These are phyloP conservation scores for Tetraselmis chui DNA, from an alignment of 139 green algal species.

Conservation along the genomic window DNA sequence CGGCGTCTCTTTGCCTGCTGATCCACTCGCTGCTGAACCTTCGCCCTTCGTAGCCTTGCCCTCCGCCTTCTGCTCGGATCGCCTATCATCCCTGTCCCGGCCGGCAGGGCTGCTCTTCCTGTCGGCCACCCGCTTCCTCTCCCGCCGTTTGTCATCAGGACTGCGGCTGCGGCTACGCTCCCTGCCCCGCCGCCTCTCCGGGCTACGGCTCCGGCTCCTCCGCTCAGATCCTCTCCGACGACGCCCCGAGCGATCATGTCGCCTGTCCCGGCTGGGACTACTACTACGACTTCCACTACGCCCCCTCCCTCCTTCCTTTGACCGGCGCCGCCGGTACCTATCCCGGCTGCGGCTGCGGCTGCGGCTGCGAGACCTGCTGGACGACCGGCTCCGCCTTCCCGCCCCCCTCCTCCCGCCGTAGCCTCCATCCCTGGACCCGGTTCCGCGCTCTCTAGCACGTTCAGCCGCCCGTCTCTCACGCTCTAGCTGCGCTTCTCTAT, in stretches of 20 bases:
- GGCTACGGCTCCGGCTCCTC: not conserved
- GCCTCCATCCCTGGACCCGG: not conserved
- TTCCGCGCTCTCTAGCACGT: not conserved
- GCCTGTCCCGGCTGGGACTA: not conserved
- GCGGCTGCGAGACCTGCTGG: not conserved
- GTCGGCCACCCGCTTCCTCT: not conserved
- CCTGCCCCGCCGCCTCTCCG: not conserved
- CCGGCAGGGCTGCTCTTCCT: not conserved
- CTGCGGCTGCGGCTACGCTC: slow-evolving; percentile 13
- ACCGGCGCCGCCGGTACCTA: not conserved
- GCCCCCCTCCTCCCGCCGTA: not conserved
- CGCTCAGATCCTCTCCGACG: too few relatives aligned
- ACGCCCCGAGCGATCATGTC: too few relatives aligned
- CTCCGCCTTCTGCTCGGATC: too few relatives aligned
- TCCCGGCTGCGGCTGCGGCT: not conserved
- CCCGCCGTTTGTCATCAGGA: not conserved
- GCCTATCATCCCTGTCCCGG: too few relatives aligned
- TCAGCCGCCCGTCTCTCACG: not conserved
- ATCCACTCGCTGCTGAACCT: too few relatives aligned
- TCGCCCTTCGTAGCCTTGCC: not conserved
- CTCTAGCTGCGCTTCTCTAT: not conserved
- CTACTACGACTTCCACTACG: not conserved
- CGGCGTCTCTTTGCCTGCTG: slow-evolving; percentile 51
- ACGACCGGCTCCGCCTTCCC: not conserved
- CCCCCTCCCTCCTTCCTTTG: too few relatives aligned